A percentile compares a stretch with the other conserved stretches of the same genome.
Conservation (phyloP, 305 asterid genomes). For the Lippia alba region DNA sequence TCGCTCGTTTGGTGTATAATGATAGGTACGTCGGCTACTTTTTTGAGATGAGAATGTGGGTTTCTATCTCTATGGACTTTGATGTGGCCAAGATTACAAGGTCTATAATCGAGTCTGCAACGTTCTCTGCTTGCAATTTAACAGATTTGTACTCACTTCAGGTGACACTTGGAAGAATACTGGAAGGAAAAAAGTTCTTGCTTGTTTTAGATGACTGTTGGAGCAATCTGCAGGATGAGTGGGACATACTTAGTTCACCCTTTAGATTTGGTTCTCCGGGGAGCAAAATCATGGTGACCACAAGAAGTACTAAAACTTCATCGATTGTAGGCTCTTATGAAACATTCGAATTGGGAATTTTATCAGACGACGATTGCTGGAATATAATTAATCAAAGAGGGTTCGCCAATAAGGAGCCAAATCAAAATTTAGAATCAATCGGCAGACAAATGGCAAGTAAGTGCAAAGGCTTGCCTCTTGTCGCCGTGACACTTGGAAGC, state of each 20-base stretch:
- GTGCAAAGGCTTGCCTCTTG: slow-evolving; percentile 55
- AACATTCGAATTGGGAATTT: slow-evolving; percentile 5
- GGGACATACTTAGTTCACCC: background rate
- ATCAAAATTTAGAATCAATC: slow-evolving; percentile 5
- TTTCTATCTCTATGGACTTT: slow-evolving; percentile 16
- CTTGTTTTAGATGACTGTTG: slow-evolving; percentile 45
- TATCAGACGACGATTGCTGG: slow-evolving; percentile 9
- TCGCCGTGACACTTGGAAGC: slow-evolving; percentile 47
- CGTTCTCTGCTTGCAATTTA: background rate
- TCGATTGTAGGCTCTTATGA: slow-evolving; percentile 31
- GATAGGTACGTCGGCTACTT: background rate
- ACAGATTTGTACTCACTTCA: background rate
- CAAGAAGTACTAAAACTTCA: slow-evolving; percentile 39
- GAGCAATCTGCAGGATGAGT: slow-evolving; percentile 24
- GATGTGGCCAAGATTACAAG: slow-evolving; percentile 9
- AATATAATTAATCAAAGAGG: slow-evolving; percentile 29
- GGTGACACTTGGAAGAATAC: background rate
- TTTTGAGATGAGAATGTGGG: slow-evolving; percentile 24
- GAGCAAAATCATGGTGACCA: slow-evolving; percentile 34
- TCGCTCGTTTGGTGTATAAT: slow-evolving; percentile 14
- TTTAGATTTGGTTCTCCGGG: slow-evolving; percentile 35
- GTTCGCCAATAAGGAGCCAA: slow-evolving; percentile 22
- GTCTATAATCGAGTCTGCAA: background rate
- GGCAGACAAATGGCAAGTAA: slow-evolving; percentile 42
- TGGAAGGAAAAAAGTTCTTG: slow-evolving; percentile 18